Evolutionary conservation across 495 filamentous ascomycete genomes (phyloP).

Genomic region (Penicillium maclennaniae): DNA sequence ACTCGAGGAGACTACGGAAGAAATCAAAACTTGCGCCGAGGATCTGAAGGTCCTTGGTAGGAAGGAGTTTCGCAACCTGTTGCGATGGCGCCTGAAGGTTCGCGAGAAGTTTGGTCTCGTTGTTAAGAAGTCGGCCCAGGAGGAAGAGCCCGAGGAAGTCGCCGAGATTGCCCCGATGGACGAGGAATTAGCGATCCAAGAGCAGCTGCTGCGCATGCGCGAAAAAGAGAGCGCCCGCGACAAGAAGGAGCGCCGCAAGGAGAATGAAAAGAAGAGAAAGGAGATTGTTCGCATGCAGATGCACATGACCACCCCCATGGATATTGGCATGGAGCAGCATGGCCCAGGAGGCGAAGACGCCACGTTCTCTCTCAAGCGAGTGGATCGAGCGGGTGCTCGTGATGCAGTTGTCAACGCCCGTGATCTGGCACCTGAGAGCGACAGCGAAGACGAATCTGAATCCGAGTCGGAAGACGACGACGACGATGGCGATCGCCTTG

Average conservation of each 20-base stretch:
- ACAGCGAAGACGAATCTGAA: slow-evolving; percentile 56
- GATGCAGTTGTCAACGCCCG: slow-evolving; percentile 71
- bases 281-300: slow-evolving; percentile 93
- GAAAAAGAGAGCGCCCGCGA: slow-evolving; percentile 69
- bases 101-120: slow-evolving; percentile 88
- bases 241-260: slow-evolving; percentile 74
- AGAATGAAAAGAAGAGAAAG: slow-evolving; percentile 86
- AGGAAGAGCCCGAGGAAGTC: slow-evolving; percentile 64
- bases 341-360: slow-evolving; percentile 69
- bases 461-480: slow-evolving; percentile 62
- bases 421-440: slow-evolving; percentile 58
- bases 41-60: slow-evolving; percentile 90
- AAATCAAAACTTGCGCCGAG: slow-evolving; percentile 77
- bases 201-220: slow-evolving; percentile 74
- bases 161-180: slow-evolving; percentile 85
- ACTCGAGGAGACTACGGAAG: slow-evolving; percentile 87
- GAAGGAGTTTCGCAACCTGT: slow-evolving; percentile 89
- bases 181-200: slow-evolving; percentile 84
- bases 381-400: slow-evolving; percentile 69
- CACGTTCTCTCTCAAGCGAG: slow-evolving; percentile 76
- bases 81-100: slow-evolving; percentile 87
- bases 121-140: slow-evolving; percentile 54
- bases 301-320: slow-evolving; percentile 92
- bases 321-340: slow-evolving; percentile 91
- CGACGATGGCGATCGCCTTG: slow-evolving; percentile 75